A percentile compares a stretch with the other conserved stretches of the same genome.
Conservation (phyloP, 805 yeast genomes). For the Hanseniaspora singularis region DNA sequence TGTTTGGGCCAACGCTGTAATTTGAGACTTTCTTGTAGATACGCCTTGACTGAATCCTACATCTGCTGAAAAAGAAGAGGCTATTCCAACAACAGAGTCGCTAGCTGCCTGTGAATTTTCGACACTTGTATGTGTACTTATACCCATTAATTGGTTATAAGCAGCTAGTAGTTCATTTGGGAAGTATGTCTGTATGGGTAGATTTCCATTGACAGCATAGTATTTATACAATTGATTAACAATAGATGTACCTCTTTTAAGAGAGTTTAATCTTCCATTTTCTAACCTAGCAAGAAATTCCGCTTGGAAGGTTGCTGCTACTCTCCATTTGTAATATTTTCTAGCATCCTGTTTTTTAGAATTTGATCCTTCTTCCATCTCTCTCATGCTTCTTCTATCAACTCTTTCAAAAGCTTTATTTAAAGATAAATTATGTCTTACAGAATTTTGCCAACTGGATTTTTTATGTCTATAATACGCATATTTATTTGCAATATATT, state of each 20-base stretch:
- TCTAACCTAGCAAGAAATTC: constrained; percentile 75
- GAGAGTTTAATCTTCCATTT: constrained; percentile 60
- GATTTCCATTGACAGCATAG: constrained; percentile 36
- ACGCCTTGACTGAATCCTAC: too few relatives aligned
- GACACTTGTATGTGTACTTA: constrained; percentile 3
- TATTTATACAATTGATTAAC: constrained; percentile 70
- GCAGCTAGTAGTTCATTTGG: constrained; percentile 19
- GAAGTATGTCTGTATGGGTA: constrained; percentile 32
- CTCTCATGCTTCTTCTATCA: constrained; percentile 47
- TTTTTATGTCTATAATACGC: constrained; percentile 85
- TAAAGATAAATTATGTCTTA: constrained; percentile 84
- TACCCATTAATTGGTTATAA: constrained; percentile 16
- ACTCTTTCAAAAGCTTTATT: constrained; percentile 97
- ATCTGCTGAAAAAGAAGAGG: too few relatives aligned
- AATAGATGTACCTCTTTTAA: constrained; percentile 69
- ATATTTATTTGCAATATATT: constrained; percentile 77
- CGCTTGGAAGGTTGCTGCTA: constrained; percentile 66
- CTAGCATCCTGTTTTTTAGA: constrained; percentile 79
- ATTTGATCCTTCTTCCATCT: constrained; percentile 6
- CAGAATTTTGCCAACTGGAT: constrained; percentile 98
- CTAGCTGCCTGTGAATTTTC: constrained; percentile 8
- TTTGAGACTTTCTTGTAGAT: constrained; percentile 11
- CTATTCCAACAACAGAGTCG: not conserved
- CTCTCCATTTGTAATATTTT: constrained; percentile 98
- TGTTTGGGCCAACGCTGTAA: constrained; percentile 10